Base-by-base conservation (phyloP, 495 filamentous ascomycete species). In the Xylaria venustula region DNA sequence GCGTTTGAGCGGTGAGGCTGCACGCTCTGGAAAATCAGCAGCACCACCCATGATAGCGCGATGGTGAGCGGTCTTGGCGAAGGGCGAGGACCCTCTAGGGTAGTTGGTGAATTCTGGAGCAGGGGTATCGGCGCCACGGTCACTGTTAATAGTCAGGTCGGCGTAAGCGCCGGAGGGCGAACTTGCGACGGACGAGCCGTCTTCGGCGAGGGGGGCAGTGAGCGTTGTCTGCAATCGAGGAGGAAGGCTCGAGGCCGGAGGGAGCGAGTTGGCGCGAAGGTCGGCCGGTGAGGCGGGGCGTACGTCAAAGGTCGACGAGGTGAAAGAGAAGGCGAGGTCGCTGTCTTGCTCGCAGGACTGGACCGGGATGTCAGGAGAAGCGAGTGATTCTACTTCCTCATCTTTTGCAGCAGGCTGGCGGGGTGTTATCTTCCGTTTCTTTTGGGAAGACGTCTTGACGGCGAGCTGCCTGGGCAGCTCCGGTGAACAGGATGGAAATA, bases 361-460 rank as follows among this genome's bases (percentile, higher is more conserved):
- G 55, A 85, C 70, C 59, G 77, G 77, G 62, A 74, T 74, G 58
- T 83, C 80, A 47, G 71, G 63, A 47, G 71, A 64, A 65, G 60
- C 66, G 55, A 60, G 60, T 61, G 67, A 61, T 44, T 71, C 62
- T 57, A 68, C 64, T 64, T 54, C 58, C 26, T 73, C 70, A 62
- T 74, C 64, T 72, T 67, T 70, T 66, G 66, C 3, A 42, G 68
- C 66, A 51, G 72, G 65, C 68, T 80, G 80, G 79, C 83, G 83
- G 67, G 83, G 14, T 47, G 64, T 86, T 76, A 92, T 83, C 83
- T 89, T 92, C 75, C 91, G 84, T 86, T 91, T 92, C 88, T 95
- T 95, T 82, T 82, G 83, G 78, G 88, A 90, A 86, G 90, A 90
- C 90, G 89, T 92, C 73, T 83, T 92, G 89, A 84, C 84, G 76